These are phyloP conservation scores for Hypoxylon sp. DNA, from an alignment of 2,329 filamentous ascomycete genomes.

Conservation along the genomic window DNA sequence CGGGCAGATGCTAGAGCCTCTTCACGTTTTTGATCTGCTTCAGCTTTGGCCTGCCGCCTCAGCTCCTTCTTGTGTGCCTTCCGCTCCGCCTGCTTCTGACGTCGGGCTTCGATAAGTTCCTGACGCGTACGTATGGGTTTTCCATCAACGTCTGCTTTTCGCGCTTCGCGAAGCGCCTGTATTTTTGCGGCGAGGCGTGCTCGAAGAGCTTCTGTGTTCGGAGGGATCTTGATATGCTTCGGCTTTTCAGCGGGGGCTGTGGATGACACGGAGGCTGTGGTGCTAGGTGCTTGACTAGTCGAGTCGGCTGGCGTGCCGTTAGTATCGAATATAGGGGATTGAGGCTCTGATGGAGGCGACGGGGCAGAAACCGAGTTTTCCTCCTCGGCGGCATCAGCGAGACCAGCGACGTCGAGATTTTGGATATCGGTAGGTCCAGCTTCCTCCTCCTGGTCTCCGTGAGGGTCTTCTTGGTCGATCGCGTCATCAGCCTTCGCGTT, in stretches of 20 bases:
- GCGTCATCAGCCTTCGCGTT: not conserved
- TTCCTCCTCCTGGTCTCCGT: slow-evolving; percentile 40
- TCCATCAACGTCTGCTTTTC: slow-evolving; percentile 90
- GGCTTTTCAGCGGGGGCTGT: slow-evolving; percentile 71
- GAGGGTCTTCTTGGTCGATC: slow-evolving; percentile 27
- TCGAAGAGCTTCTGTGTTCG: slow-evolving; percentile 80
- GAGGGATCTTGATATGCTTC: slow-evolving; percentile 75
- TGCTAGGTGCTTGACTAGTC: slow-evolving; percentile 63
- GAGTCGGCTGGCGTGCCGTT: slow-evolving; percentile 58
- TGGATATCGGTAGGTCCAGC: slow-evolving; percentile 53
- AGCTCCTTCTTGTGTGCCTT: slow-evolving; percentile 91
- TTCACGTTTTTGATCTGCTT: slow-evolving; percentile 77
- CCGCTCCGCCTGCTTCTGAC: slow-evolving; percentile 87
- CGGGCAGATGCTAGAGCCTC: slow-evolving; percentile 70
- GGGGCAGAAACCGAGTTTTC: slow-evolving; percentile 49
- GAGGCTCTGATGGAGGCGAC: slow-evolving; percentile 62
- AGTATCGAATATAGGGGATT: slow-evolving; percentile 73
- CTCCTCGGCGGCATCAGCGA: slow-evolving; percentile 62
- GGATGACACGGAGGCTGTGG: slow-evolving; percentile 77
- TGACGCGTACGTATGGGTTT: slow-evolving; percentile 86
- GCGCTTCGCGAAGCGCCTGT: slow-evolving; percentile 83
- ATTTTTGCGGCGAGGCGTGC: slow-evolving; percentile 85
- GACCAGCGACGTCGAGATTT: slow-evolving; percentile 61
- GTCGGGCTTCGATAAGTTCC: slow-evolving; percentile 89
- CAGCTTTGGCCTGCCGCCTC: slow-evolving; percentile 79